A percentile compares a stretch with the other conserved stretches of the same genome.
phyloP scores from a whole-genome alignment of 768 basidiomycete genomes.

The Collybia mongolica region DNA sequence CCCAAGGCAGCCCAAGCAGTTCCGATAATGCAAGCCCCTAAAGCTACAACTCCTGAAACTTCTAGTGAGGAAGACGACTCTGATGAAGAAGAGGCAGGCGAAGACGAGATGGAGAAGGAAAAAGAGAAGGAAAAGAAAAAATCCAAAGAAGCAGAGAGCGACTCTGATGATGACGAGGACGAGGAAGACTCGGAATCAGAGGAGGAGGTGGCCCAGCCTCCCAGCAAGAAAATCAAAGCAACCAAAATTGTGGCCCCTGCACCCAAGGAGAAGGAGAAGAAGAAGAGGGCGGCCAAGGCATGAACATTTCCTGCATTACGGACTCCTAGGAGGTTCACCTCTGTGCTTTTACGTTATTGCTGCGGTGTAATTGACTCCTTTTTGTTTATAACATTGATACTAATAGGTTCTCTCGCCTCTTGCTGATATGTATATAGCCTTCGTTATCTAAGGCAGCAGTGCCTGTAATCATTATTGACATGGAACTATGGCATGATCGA shows the following conservation, averaged over 20 bases:
- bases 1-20: conserved; percentile 6
- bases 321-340: no score
- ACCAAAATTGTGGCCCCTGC: conserved; percentile 10
- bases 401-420: neutral
- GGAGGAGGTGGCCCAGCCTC: conserved; percentile 16
- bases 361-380: neutral
- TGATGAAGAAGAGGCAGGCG: conserved; percentile 31
- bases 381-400: neutral
- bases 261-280: conserved; percentile 27
- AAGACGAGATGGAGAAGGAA: conserved; percentile 2
- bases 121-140: conserved; percentile 13
- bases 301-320: neutral
- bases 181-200: conserved; percentile 13
- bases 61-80: conserved; percentile 29
- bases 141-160: conserved; percentile 22
- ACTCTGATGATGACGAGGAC: conserved; percentile 29
- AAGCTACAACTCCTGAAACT: conserved; percentile 22
- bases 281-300: conserved; percentile 5
- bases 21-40: conserved; percentile 14
- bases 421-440: neutral
- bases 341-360: neutral
- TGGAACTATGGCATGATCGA: neutral
- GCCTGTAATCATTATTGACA: neutral
- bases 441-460: neutral
- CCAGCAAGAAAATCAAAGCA: conserved; percentile 30